A percentile compares a stretch with the other conserved stretches of the same genome.
Conservation (phyloP, 108 stramenopile genomes). For the Licmophora abbreviata region DNA sequence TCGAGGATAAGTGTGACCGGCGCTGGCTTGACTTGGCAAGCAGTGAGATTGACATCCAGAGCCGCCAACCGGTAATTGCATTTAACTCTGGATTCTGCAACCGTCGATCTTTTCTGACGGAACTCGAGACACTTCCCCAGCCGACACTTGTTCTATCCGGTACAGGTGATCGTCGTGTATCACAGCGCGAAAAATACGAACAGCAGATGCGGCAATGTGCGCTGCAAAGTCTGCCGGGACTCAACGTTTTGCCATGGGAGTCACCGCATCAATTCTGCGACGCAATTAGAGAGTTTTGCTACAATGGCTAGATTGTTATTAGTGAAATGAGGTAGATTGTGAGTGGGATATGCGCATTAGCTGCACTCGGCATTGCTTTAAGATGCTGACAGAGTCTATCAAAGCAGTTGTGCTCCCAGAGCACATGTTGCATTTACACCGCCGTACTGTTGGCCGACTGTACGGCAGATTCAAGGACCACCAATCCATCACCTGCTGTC, state of each 20-base stretch:
- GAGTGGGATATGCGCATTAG: too few species aligned
- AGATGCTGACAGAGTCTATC: too few species aligned
- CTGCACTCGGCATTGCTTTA: too few species aligned
- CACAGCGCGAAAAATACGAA: conserved; percentile 24
- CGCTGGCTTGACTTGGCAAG: conserved; percentile 41
- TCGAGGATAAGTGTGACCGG: conserved; percentile 35
- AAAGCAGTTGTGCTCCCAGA: too few species aligned
- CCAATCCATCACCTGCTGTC: too few species aligned
- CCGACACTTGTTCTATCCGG: conserved; percentile 45
- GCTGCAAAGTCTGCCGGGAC: conserved; percentile 24
- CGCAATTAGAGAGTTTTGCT: conserved; percentile 5
- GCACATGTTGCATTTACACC: too few species aligned
- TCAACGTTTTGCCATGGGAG: conserved; percentile 67
- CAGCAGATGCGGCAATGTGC: conserved; percentile 25
- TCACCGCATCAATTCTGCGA: conserved; percentile 9
- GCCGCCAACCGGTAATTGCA: conserved; percentile 39
- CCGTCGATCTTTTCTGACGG: conserved; percentile 42
- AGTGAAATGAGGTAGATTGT: too few species aligned
- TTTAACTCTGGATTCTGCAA: conserved; percentile 64
- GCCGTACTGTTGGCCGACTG: too few species aligned
- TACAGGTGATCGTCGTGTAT: conserved; percentile 22
- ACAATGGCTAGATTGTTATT: background rate
- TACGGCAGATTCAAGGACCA: too few species aligned
- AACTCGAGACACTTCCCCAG: conserved; percentile 31
- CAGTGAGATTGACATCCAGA: conserved; percentile 9